Conservation (phyloP, 2,329 filamentous ascomycete genomes). For the Aureobasidium namibiae region DNA sequence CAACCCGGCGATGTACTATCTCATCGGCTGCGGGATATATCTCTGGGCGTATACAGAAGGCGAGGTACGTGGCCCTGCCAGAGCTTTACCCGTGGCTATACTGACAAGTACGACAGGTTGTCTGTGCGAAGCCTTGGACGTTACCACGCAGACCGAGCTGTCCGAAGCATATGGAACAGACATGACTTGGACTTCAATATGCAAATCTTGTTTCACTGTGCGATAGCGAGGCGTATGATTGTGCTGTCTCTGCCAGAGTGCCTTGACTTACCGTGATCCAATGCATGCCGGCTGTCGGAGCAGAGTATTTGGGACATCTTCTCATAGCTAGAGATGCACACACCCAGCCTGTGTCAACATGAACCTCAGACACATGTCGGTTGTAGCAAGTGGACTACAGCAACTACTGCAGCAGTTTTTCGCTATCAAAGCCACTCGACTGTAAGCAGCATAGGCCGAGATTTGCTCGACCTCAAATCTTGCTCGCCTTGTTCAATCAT, state of each 20-base stretch:
- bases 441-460: background rate
- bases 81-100: background rate
- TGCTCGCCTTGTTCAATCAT: background rate
- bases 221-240: background rate
- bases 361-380: background rate
- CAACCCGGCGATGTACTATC: slow-evolving; percentile 85
- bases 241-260: background rate
- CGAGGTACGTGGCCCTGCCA: slow-evolving; percentile 57
- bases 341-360: background rate
- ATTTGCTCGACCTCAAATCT: background rate
- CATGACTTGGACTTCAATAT: background rate
- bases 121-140: slow-evolving; percentile 43
- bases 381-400: background rate
- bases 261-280: background rate
- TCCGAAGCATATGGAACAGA: slow-evolving; percentile 5
- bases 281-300: background rate
- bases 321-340: background rate
- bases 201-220: background rate
- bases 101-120: slow-evolving; percentile 28
- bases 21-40: slow-evolving; percentile 77
- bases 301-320: background rate
- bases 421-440: background rate
- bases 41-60: slow-evolving; percentile 98
- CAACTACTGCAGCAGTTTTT: too few species aligned
- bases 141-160: slow-evolving; percentile 25